These are phyloP conservation scores for Diplodia seriata DNA, from an alignment of 2,329 filamentous ascomycete genomes.

Conservation along the genomic window DNA sequence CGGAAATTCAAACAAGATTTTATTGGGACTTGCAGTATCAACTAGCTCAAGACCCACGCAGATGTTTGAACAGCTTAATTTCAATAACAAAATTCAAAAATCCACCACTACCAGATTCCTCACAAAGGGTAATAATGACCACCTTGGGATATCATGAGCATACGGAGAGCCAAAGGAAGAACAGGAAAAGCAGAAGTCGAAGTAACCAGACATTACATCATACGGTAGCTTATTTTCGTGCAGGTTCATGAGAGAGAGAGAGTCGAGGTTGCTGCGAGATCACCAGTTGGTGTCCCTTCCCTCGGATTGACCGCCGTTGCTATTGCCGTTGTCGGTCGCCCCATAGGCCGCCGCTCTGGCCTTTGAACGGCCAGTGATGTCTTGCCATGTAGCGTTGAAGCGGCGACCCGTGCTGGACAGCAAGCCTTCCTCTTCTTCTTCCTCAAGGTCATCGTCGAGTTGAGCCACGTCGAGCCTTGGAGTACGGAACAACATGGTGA, in stretches of 20 bases:
- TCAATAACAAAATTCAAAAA: background rate
- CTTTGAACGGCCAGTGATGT: slow-evolving; percentile 70
- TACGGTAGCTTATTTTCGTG: background rate
- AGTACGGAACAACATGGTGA: slow-evolving; percentile 79
- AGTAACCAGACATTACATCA: slow-evolving; percentile 6
- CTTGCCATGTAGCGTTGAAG: slow-evolving; percentile 87
- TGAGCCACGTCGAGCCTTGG: slow-evolving; percentile 78
- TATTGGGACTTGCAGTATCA: background rate
- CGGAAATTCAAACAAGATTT: too few relatives aligned
- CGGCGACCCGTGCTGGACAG: slow-evolving; percentile 81
- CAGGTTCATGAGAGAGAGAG: background rate
- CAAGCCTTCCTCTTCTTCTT: slow-evolving; percentile 91
- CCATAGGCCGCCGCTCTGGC: slow-evolving; percentile 33
- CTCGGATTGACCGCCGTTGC: background rate
- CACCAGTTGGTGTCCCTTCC: slow-evolving; percentile 33
- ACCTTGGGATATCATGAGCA: slow-evolving; percentile 22
- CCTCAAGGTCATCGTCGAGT: slow-evolving; percentile 86
- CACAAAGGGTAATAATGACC: background rate
- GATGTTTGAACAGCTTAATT: background rate
- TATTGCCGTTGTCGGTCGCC: slow-evolving; percentile 25
- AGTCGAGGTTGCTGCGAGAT: background rate
- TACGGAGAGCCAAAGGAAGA: background rate
- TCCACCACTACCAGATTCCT: background rate
- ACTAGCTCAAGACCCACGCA: background rate
- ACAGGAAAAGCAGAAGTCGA: background rate